These are phyloP conservation scores for Schizophyllum amplum DNA, from an alignment of 1,284 basidiomycete genomes.

Conservation along the genomic window DNA sequence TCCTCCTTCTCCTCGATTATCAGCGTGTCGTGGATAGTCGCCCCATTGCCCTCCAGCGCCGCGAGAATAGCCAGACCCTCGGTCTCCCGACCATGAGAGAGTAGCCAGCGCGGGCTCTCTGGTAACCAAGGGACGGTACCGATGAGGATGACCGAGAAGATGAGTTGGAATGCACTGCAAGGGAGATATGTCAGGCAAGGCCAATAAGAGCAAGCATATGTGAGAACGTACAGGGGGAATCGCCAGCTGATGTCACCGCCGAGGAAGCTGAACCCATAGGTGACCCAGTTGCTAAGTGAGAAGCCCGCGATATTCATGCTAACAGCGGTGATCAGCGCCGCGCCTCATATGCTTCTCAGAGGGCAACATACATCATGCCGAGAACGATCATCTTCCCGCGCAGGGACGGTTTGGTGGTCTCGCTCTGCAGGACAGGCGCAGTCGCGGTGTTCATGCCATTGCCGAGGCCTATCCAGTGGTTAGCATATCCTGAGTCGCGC, in stretches of 20 bases:
- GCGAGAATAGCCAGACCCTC: constrained; percentile 32
- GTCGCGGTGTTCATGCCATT: constrained; percentile 49
- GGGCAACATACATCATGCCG: constrained; percentile 52
- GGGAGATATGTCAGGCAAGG: background rate
- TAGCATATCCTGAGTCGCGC: background rate
- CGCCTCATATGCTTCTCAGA: constrained; percentile 9
- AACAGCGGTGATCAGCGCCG: background rate
- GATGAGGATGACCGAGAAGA: constrained; percentile 56
- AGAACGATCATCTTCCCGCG: constrained; percentile 62
- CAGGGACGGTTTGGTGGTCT: constrained; percentile 55
- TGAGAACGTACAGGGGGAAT: constrained; percentile 33
- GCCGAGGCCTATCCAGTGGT: constrained; percentile 25
- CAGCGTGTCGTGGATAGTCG: constrained; percentile 23
- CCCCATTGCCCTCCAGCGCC: constrained; percentile 30
- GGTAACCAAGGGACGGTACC: constrained; percentile 54
- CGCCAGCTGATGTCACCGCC: constrained; percentile 48
- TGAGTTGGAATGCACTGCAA: constrained; percentile 53
- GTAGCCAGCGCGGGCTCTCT: constrained; percentile 61
- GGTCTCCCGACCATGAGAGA: constrained; percentile 32
- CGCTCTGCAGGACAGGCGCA: constrained; percentile 58
- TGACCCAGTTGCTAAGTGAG: constrained; percentile 39
- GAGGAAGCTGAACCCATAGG: constrained; percentile 40
- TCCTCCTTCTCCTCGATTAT: constrained; percentile 29
- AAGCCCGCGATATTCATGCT: constrained; percentile 42
- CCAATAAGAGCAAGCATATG: background rate